Evolutionary conservation across 495 filamentous ascomycete genomes (phyloP).

Genomic region (Bacidia gigantensis): DNA sequence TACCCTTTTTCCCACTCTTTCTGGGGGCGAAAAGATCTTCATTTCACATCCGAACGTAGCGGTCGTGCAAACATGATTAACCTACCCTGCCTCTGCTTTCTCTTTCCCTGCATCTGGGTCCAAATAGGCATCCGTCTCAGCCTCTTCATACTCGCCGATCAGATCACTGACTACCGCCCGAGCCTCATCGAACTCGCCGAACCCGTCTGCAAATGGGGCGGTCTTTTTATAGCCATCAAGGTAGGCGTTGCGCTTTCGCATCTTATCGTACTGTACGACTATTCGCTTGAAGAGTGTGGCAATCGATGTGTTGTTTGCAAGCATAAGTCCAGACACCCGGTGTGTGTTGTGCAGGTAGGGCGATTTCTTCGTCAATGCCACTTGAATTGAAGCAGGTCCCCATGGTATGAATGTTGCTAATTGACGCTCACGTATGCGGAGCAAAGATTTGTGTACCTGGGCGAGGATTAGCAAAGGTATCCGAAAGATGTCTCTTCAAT

Average conservation of each 20-base stretch:
- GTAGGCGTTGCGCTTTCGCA: constrained; percentile 88
- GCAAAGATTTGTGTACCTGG: constrained; percentile 81
- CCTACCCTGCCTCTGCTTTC: constrained; percentile 21
- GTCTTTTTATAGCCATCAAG: constrained; percentile 92
- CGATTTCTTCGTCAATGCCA: constrained; percentile 88
- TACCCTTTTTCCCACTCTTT: too few relatives aligned
- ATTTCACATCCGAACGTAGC: not conserved
- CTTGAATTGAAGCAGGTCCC: constrained; percentile 97
- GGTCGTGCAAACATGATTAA: not conserved
- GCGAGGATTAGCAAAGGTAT: not conserved
- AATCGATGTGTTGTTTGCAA: constrained; percentile 96
- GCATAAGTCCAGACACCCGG: constrained; percentile 90
- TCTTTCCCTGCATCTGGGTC: constrained; percentile 48
- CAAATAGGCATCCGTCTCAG: constrained; percentile 78
- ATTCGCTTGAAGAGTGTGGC: constrained; percentile 94
- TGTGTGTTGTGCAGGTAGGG: constrained; percentile 80
- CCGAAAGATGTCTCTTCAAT: too few relatives aligned
- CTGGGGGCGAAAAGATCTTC: too few relatives aligned
- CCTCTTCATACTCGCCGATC: constrained; percentile 89
- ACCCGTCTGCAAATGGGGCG: constrained; percentile 71
- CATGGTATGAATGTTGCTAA: constrained; percentile 96
- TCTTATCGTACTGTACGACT: constrained; percentile 72
- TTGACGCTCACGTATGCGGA: constrained; percentile 87
- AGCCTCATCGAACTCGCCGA: constrained; percentile 94
- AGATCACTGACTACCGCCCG: constrained; percentile 75